Conservation (phyloP, 805 yeast species). For the Yamadazyma takamatsuzukensis region DNA sequence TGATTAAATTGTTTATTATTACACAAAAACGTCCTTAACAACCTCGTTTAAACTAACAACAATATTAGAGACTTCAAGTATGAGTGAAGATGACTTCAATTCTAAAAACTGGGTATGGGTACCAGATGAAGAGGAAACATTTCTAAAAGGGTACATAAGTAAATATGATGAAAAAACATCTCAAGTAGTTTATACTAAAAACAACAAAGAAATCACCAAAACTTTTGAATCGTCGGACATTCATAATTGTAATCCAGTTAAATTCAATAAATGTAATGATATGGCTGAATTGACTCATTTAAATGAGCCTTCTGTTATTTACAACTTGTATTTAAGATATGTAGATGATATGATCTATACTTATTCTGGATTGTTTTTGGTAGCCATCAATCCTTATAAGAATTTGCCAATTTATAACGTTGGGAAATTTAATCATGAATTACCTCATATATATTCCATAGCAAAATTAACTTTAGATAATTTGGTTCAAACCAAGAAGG, state of each 20-base stretch:
- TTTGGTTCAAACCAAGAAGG: conserved; percentile 60
- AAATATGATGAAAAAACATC: conserved; percentile 38
- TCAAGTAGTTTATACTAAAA: conserved; percentile 32
- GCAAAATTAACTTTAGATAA: conserved; percentile 79
- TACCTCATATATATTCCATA: conserved; percentile 88
- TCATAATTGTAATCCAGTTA: conserved; percentile 79
- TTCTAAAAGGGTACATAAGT: conserved; percentile 57
- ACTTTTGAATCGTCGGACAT: conserved; percentile 40
- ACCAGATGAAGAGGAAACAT: conserved; percentile 53
- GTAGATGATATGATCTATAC: conserved; percentile 80
- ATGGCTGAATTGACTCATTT: conserved; percentile 94
- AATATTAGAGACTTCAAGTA: too few relatives aligned
- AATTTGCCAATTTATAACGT: conserved; percentile 65
- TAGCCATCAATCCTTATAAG: conserved; percentile 91
- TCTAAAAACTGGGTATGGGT: conserved; percentile 76
- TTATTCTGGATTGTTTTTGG: conserved; percentile 90
- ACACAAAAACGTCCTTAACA: too few relatives aligned
- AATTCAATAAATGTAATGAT: conserved; percentile 86
- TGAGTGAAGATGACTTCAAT: conserved; percentile 32
- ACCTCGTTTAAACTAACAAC: too few relatives aligned
- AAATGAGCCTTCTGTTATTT: conserved; percentile 93
- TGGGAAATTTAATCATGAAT: conserved; percentile 43
- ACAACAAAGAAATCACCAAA: conserved; percentile 41
- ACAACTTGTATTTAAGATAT: conserved; percentile 78
- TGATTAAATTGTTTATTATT: too few relatives aligned